Percentiles rank a stretch among this genome's conserved stretches.
Evolutionary conservation across 2,329 filamentous ascomycete species (phyloP).

Genomic region (Apiospora arundinis): DNA sequence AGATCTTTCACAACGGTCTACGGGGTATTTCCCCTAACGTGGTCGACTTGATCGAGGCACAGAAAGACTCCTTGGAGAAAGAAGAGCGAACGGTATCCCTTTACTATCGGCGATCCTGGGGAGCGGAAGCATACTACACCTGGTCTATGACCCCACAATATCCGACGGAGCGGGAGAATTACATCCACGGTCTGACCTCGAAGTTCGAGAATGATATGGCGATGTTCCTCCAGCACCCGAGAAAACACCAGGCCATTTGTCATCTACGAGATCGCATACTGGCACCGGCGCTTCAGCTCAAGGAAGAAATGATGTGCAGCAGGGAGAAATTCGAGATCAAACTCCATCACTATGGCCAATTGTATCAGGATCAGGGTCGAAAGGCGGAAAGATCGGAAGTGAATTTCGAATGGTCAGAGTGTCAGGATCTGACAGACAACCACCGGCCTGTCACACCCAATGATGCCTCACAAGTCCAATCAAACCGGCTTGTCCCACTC

Average conservation of each 20-base stretch:
- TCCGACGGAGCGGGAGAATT: neutral
- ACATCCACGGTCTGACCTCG: neutral
- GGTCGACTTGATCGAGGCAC: neutral
- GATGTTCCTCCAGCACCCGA: neutral
- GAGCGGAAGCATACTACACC: neutral
- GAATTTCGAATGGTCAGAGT: neutral
- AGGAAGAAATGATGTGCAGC: neutral
- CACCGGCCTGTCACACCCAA: neutral
- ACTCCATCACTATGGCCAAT: neutral
- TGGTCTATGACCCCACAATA: neutral
- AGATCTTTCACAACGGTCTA: neutral
- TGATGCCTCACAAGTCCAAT: neutral
- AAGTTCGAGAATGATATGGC: neutral
- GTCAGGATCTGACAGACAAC: neutral
- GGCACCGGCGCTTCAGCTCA: neutral
- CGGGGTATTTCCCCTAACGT: rapidly evolving
- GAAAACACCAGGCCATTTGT: too few species aligned
- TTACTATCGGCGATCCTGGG: neutral
- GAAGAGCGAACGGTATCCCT: neutral
- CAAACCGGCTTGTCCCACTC: neutral
- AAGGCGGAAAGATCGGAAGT: neutral
- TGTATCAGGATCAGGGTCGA: too few species aligned
- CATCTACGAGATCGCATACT: neutral
- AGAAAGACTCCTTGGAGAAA: neutral
- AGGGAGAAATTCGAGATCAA: neutral